Evolutionary conservation across 73 alveolate genomes (phyloP), one percentile per base, ranked within the genome.

Genomic region (Stentor coeruleus): DNA sequence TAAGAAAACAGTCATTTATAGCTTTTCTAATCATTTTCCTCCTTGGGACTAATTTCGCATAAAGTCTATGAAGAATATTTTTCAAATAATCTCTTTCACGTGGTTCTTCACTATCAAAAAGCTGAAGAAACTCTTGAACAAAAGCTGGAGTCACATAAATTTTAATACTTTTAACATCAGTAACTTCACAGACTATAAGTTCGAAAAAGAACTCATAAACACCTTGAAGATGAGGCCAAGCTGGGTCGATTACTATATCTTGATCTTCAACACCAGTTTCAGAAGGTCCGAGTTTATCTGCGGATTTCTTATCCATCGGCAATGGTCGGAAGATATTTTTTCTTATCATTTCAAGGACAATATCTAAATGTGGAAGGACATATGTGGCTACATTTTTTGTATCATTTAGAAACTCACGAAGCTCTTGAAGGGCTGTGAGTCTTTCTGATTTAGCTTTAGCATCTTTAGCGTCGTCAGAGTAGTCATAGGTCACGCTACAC

Each of bases 291-390:
- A 49, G 66, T 11, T 49, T 49, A 6, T 49, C 88, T n/a, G 84
- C 66, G 20, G 6, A 20, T 11, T 11, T 49, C 20, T 11, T 20
- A 49, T 49, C 20, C 28, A 49, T 49, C 20, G 97, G 98, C 38
- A 94, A 89, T 57, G 97, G 97, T 74, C 98, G 81, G 91, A 94
- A 94, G 77, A 94, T 94, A 85, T 94, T 94, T 87, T 94, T 94
- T 80, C 90, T 92, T 28, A 94, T 94, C 98, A 94, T 94, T 58
- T 90, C 95, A 83, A 94, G 89, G 30, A 94, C 93, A 42, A 76
- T 81, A 74, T 94, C 97, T 26, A 92, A 84, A 74, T 94, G 94
- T 6, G 97, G 97, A 60, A 94, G 91, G 84, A 6, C 11, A 35
- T 60, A 6, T 60, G 11, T 60, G 37, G 88, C 88, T 41, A 92